Evolutionary conservation across 371 early-diverging fungal genomes (phyloP), one percentile per base, ranked within the genome.

Genomic region (Saksenaea oblongispora): DNA sequence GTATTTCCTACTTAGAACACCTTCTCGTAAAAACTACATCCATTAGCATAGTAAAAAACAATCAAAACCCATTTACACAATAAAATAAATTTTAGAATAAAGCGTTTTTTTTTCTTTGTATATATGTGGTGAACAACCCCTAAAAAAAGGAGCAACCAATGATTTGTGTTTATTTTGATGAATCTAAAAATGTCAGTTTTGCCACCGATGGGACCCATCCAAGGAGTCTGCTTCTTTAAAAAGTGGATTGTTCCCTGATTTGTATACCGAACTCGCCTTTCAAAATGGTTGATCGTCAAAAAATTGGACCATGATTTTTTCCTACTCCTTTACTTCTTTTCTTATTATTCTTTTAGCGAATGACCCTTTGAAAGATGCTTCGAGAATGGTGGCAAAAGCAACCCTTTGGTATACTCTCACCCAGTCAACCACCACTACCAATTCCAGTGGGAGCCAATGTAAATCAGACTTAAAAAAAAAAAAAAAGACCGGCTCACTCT

Each of bases 191-290:
- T 31, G 31, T 31, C 31, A 31, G 9, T n/a, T 47, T 47, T 22
- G 51, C 51, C 51, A 47, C 51, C 22, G 27, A 5, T 18, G n/a
- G 11, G 24, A 47, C 51, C 3, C 22, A 22, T 47, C 51, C 51
- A 47, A 47, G 51, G 51, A 47, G 27, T 24, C 24, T 10, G n/a
- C 0, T 22, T 47, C 22, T 10, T 47, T 47, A 11, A 22, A 47
- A 47, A 47, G 24, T 47, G 51, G 51, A 7, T 47, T 47, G 24
- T 47, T 47, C 17, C 51, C 51, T 47, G 51, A 47, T 47, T 47
- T 47, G 51, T 26, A 47, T 5, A 47, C 18, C 9, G 8, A 10
- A 22, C 24, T 22, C 24, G 22, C 51, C 3, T 22, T 47, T 22
- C 9, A 8, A 18, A 47, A 47, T 31, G 31, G 24, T 22, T 22